Evolutionary conservation across 2,329 filamentous ascomycete genomes (phyloP), one percentile per base, ranked within the genome.

Genomic region (Apiospora malaysiana): DNA sequence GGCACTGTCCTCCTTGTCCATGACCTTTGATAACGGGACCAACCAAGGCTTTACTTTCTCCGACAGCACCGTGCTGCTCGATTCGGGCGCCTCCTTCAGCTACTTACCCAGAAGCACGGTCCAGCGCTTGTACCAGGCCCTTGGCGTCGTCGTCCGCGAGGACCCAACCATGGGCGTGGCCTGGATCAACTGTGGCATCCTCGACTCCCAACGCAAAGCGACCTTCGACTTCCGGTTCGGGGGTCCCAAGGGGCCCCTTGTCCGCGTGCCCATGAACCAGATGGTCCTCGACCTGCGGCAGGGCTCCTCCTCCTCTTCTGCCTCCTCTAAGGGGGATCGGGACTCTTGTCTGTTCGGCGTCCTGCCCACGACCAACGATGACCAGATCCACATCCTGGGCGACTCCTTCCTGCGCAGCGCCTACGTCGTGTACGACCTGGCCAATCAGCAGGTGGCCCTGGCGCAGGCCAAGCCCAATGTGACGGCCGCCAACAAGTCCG

Each of bases 41-140:
- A 76, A 77, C 0, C 80, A 89, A 43, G 81, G 82, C 0, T 83
- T 84, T 0, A 66, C 71, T 2, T 68, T 79, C 21, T 83, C 83
- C 56, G 85, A 89, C 0, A 78, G 88, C 21, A 81, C 88, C 4
- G 91, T 90, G 2, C 85, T 94, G 8, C 86, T 93, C 66, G 91
- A 93, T 81, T 91, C 90, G 1, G 91, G 91, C 67, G 90, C 87
- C 59, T 91, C 88, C n/a, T 80, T 91, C 72, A 89, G 86, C 73
- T 91, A 91, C 77, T 83, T 93, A 0, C 92, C 93, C 1, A 0
- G 84, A 88, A 71, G 85, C 88, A 69, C 87, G 2, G 73, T 80
- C 9, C 79, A 86, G 72, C 71, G 74, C 10, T 81, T 89, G 21
- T 89, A 87, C 86, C 76, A 81, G 12, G 88, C 89, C 74, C 85